Percentiles rank a stretch among this genome's conserved stretches.
Conservation (phyloP, 1,284 basidiomycete species). For the Peniophora sp. region DNA sequence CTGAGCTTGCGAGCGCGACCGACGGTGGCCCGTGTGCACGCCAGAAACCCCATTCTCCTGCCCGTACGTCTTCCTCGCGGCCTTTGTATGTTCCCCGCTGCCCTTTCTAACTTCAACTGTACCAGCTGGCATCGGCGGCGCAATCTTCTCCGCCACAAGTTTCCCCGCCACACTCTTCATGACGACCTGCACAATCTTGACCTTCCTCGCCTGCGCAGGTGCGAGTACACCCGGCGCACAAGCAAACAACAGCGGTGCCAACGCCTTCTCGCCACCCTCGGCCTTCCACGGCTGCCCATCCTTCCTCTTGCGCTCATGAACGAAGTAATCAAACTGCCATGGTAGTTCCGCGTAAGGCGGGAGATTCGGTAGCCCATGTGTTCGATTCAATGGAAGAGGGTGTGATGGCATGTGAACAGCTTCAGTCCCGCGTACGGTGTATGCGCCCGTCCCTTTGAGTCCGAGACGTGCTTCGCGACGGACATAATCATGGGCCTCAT, state of each 20-base stretch:
- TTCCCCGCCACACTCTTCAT: slow-evolving; percentile 59
- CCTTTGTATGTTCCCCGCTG: too few species aligned
- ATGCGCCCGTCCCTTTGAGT: slow-evolving; percentile 64
- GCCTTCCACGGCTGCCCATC: slow-evolving; percentile 28
- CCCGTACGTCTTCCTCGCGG: neutral
- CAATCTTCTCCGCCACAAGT: slow-evolving; percentile 49
- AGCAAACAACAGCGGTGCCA: slow-evolving; percentile 65
- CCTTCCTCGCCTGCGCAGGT: slow-evolving; percentile 55
- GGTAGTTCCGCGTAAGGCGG: slow-evolving; percentile 31
- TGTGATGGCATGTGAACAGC: slow-evolving; percentile 10
- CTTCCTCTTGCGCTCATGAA: slow-evolving; percentile 47
- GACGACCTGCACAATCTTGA: slow-evolving; percentile 59
- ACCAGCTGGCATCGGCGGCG: slow-evolving; percentile 25
- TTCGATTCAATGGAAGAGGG: too few species aligned
- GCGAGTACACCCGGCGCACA: slow-evolving; percentile 65
- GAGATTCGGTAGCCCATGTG: slow-evolving; percentile 10
- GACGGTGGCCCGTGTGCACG: neutral
- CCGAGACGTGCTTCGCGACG: slow-evolving; percentile 61
- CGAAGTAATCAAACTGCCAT: slow-evolving; percentile 75
- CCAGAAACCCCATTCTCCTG: neutral
- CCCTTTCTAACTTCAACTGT: neutral
- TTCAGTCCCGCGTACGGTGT: slow-evolving; percentile 62
- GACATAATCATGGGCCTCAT: slow-evolving; percentile 63
- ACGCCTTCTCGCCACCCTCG: slow-evolving; percentile 57
- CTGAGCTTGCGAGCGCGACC: neutral